Evolutionary conservation across 2,329 filamentous ascomycete species (phyloP), one percentile per base, ranked within the genome.

Genomic region (Scedosporium dehoogii): DNA sequence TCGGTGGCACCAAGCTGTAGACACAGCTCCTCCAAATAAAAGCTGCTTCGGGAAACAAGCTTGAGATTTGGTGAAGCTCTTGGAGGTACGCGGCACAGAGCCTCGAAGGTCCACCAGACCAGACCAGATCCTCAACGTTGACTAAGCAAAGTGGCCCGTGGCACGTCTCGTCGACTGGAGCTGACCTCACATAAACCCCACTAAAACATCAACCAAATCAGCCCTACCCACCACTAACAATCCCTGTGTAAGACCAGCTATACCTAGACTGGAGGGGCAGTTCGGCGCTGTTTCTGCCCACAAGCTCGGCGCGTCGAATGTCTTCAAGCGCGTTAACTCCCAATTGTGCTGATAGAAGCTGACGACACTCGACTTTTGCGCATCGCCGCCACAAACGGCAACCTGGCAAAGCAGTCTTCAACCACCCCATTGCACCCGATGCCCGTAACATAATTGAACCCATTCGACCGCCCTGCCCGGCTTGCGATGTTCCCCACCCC

Each of bases 381-480:
- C 44, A 6, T 21, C 44, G 9, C 44, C 16, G 44, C 16, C 44
- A 18, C 16, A 7, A 14, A 38, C 33, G 3, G 4, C 3, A 3
- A 38, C 33, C 33, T 12, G 33, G 33, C 33, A 12, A 10, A 38
- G 33, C 33, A 38, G 33, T 38, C 33, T 38, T 38, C 33, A 6
- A 38, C 10, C 33, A 14, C 9, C 10, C 33, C 18, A 27, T 14
- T 29, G n/a, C 14, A 18, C 38, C 33, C 56, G n/a, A 33, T 25
- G 10, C 56, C 33, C 27, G 33, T 41, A 21, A 41, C 42, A 41
- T 42, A 38, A 41, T 38, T 41, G 33, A 38, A 38, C 3, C 33
- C 64, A 42, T 41, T 25, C 16, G 25, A 23, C 14, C 14, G 66
- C 63, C 62, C 59, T 68, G 70, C 68, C 60, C 21, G 51, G 23